Conservation (phyloP, 73 alveolate species). For the Stentor coeruleus region DNA sequence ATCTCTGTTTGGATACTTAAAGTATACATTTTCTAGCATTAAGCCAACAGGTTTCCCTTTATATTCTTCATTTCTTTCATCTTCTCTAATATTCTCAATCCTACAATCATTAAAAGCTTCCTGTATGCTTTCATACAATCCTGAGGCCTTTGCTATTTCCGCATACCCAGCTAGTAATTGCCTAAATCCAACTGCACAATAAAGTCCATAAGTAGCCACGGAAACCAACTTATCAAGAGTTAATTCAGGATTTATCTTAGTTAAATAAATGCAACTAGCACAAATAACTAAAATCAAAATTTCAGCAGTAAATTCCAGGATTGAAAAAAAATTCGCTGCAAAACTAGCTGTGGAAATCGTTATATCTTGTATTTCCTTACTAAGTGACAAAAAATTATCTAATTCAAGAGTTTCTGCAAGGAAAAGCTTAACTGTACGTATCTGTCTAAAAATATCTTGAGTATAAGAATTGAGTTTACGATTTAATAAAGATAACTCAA, state of each 20-base stretch:
- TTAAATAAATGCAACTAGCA: neutral
- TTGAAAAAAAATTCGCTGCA: neutral
- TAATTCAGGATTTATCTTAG: neutral
- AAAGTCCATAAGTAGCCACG: neutral
- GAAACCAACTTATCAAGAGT: neutral
- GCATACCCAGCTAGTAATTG: neutral
- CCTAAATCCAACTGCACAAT: neutral
- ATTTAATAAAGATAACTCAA: neutral
- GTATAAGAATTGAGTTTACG: neutral
- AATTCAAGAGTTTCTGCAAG: neutral
- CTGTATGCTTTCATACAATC: neutral
- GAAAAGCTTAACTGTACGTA: slow-evolving; percentile 15
- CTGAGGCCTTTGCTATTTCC: slow-evolving; percentile 9
- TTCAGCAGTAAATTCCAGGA: neutral
- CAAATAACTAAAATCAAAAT: neutral
- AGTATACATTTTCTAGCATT: neutral
- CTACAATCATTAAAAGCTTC: too few species aligned
- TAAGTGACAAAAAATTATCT: neutral
- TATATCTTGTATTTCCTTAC: neutral
- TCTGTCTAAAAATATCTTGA: neutral
- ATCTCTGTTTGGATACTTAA: slow-evolving; percentile 27
- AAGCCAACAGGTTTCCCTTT: neutral
- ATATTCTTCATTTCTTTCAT: neutral
- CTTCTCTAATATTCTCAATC: neutral
- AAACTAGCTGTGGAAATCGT: neutral